Percentiles rank a stretch among this genome's conserved stretches.
These are phyloP conservation scores for Anisogramma anomala DNA, from an alignment of 2,329 filamentous ascomycete genomes.

Conservation along the genomic window DNA sequence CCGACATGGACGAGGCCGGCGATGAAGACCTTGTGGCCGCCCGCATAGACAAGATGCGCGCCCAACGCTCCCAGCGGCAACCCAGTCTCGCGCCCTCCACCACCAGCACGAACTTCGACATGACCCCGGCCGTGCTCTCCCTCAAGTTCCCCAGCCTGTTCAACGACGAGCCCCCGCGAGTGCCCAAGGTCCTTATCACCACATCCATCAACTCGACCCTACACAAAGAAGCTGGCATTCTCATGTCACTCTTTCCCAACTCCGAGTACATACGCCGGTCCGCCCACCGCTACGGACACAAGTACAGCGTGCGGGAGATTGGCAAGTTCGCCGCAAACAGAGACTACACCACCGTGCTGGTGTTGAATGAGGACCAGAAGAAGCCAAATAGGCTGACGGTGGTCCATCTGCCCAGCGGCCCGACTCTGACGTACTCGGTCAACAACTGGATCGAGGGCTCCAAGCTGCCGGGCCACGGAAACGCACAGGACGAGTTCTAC, in stretches of 20 bases:
- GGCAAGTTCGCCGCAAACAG: constrained; percentile 71
- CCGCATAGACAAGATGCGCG: constrained; percentile 30
- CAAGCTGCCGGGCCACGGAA: constrained; percentile 77
- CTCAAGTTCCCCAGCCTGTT: constrained; percentile 54
- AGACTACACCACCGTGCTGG: constrained; percentile 70
- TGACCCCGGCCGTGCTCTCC: constrained; percentile 48
- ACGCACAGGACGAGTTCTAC: constrained; percentile 70
- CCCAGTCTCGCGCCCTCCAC: constrained; percentile 44
- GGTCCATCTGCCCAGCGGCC: constrained; percentile 50
- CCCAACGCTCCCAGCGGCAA: constrained; percentile 34
- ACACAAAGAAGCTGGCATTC: constrained; percentile 67
- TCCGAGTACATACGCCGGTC: constrained; percentile 77
- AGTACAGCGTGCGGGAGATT: constrained; percentile 88
- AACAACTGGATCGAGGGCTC: constrained; percentile 84
- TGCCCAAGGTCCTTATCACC: constrained; percentile 82
- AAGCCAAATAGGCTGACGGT: constrained; percentile 50
- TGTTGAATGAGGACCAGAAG: constrained; percentile 85
- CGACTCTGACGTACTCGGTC: constrained; percentile 86
- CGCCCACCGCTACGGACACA: constrained; percentile 72
- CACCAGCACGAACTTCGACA: constrained; percentile 51
- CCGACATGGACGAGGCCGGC: constrained; percentile 43
- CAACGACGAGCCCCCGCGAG: constrained; percentile 43
- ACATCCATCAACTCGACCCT: constrained; percentile 82
- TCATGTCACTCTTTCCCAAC: constrained; percentile 78
- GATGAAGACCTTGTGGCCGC: constrained; percentile 30